Evolutionary conservation across 768 basidiomycete genomes (phyloP).

Genomic region (Panellus pusillus): DNA sequence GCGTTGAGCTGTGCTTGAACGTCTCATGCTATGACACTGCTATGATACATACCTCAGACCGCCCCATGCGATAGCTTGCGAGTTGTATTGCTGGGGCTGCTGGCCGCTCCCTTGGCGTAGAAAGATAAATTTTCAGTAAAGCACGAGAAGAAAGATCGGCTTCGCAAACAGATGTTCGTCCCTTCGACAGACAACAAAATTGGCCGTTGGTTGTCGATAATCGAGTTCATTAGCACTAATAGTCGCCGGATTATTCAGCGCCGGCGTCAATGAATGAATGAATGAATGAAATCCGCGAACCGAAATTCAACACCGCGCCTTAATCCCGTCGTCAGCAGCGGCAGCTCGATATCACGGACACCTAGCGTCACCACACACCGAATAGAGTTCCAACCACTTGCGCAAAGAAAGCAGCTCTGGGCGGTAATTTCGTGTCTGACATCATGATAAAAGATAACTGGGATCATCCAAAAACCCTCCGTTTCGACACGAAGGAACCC

Average conservation of each 20-base stretch:
- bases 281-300: slow-evolving; percentile 30
- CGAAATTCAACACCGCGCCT: slow-evolving; percentile 44
- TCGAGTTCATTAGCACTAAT: slow-evolving; percentile 61
- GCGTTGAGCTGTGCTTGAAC: not conserved
- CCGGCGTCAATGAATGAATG: not conserved
- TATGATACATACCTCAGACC: slow-evolving; percentile 39
- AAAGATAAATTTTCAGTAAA: too few species aligned
- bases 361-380: slow-evolving; percentile 22
- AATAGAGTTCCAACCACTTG: slow-evolving; percentile 50
- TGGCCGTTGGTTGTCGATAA: slow-evolving; percentile 50
- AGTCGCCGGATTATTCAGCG: slow-evolving; percentile 14
- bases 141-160: too few species aligned
- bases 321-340: not conserved
- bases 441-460: not conserved
- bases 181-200: slow-evolving; percentile 56
- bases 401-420: slow-evolving; percentile 49
- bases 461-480: not conserved
- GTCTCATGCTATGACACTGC: slow-evolving; percentile 21
- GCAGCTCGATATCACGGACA: too few species aligned
- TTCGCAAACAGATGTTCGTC: slow-evolving; percentile 44
- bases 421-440: slow-evolving; percentile 47
- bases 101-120: slow-evolving; percentile 35
- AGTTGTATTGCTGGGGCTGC: slow-evolving; percentile 51
- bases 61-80: slow-evolving; percentile 54
- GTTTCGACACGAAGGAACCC: not conserved